Evolutionary conservation across 2,329 filamentous ascomycete species (phyloP).

Genomic region (Celoporthe dispersa): DNA sequence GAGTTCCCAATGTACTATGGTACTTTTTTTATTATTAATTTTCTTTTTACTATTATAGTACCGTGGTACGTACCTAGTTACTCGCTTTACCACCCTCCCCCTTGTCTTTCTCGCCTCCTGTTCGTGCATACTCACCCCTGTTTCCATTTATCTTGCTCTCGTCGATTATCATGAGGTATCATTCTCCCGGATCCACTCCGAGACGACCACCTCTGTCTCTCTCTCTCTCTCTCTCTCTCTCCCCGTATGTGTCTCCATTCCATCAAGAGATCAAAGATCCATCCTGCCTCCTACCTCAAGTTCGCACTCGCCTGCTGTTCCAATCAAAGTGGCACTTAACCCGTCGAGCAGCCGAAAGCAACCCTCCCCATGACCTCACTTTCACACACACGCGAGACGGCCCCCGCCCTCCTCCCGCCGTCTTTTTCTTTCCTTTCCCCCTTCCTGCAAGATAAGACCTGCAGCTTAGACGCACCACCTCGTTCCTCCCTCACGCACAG

Average conservation of each 20-base stretch:
- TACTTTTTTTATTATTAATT: neutral
- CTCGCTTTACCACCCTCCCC: neutral
- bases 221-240: neutral
- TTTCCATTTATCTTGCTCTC: neutral
- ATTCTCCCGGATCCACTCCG: conserved; percentile 5
- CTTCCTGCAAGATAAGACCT: conserved; percentile 5
- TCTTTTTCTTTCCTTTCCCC: neutral
- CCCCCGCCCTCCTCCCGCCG: neutral
- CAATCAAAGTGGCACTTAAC: conserved; percentile 2
- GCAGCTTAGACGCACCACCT: neutral
- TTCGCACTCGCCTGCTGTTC: neutral
- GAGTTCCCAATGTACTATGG: neutral
- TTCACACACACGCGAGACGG: neutral
- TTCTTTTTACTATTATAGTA: neutral
- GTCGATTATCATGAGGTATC: conserved; percentile 7
- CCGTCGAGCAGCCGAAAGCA: neutral
- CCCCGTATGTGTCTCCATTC: neutral
- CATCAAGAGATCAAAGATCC: neutral
- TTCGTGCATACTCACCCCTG: neutral
- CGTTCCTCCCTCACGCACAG: neutral
- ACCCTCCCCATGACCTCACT: neutral
- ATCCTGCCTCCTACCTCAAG: conserved; percentile 1
- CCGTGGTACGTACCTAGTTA: neutral
- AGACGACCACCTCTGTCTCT: neutral
- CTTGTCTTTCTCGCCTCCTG: neutral